Evolutionary conservation across 2,329 filamentous ascomycete species (phyloP).

Genomic region (Talaromyces amestolkiae): DNA sequence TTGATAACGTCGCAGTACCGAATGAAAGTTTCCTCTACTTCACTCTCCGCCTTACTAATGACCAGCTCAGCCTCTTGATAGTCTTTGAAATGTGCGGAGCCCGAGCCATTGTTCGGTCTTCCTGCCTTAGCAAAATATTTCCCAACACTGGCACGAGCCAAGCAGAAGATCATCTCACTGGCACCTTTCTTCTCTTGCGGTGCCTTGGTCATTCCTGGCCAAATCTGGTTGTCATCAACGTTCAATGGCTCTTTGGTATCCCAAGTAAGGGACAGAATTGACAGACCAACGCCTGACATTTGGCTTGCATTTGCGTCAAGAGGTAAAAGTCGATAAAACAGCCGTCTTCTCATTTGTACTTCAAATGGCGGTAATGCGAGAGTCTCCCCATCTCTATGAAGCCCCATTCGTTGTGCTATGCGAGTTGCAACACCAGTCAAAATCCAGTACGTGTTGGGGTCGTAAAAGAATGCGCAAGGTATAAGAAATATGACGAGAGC

Average conservation of each 20-base stretch:
- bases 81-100: not conserved
- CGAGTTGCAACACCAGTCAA: not conserved
- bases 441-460: not conserved
- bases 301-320: slow-evolving; percentile 19
- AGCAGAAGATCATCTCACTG: not conserved
- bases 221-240: not conserved
- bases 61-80: not conserved
- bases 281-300: not conserved
- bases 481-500: not conserved
- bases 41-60: not conserved
- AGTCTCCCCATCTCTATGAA: slow-evolving; percentile 58
- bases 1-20: not conserved
- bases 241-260: not conserved
- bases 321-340: slow-evolving; percentile 40
- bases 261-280: not conserved
- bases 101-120: not conserved
- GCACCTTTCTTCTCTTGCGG: not conserved
- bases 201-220: not conserved
- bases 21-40: not conserved
- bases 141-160: not conserved
- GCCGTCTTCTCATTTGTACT: slow-evolving; percentile 62
- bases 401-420: not conserved
- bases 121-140: not conserved
- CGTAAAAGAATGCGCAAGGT: not conserved
- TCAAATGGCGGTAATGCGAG: slow-evolving; percentile 61